phyloP scores from a whole-genome alignment of 2,329 filamentous ascomycete genomes.

The Pezicula carpinea region DNA sequence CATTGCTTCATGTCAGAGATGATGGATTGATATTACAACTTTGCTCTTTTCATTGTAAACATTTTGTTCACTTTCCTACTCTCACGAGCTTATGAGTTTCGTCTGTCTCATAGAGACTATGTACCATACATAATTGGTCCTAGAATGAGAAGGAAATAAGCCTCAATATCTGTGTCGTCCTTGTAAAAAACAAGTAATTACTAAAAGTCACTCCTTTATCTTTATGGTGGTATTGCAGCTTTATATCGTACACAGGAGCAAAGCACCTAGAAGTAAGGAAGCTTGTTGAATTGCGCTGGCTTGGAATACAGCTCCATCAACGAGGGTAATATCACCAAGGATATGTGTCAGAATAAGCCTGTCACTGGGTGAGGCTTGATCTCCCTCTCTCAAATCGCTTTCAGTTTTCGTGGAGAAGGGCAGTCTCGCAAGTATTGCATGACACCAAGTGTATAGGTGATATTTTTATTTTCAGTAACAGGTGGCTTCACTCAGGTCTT shows the following conservation, averaged over 20 bases:
- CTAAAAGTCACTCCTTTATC: not conserved
- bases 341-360: too few species aligned
- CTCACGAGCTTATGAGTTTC: not conserved
- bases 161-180: not conserved
- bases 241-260: too few species aligned
- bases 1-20: slow-evolving; percentile 25
- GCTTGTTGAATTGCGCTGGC: too few species aligned
- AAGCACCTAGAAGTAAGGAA: too few species aligned
- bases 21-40: slow-evolving; percentile 23
- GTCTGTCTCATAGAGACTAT: too few species aligned
- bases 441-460: too few species aligned
- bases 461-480: not conserved
- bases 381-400: not conserved
- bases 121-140: not conserved
- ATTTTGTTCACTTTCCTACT: slow-evolving; percentile 15
- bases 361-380: not conserved
- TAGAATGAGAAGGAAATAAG: slow-evolving; percentile 1
- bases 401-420: too few species aligned
- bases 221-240: too few species aligned
- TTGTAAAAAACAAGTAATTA: not conserved
- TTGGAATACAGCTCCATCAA: too few species aligned
- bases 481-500: slow-evolving; percentile 21
- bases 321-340: not conserved
- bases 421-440: too few species aligned
- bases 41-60: slow-evolving; percentile 22